Evolutionary conservation across 495 filamentous ascomycete species (phyloP).

Genomic region (Penicillium alfredii): DNA sequence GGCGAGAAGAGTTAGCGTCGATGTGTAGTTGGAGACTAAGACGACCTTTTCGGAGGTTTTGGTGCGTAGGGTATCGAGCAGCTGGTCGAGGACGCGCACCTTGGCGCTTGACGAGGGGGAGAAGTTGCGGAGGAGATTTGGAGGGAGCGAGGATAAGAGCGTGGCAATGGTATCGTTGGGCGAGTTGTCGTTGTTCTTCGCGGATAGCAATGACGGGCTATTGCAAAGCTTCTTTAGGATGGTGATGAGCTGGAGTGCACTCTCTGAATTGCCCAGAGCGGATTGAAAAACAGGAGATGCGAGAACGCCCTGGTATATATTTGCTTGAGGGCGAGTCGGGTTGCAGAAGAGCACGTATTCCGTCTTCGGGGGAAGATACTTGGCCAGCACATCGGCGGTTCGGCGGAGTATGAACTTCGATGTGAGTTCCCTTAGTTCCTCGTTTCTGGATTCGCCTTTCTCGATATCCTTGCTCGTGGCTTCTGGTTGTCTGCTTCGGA

Average conservation of each 20-base stretch:
- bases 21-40: conserved; percentile 77
- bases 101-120: conserved; percentile 61
- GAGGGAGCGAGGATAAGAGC: conserved; percentile 54
- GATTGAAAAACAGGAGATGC: conserved; percentile 62
- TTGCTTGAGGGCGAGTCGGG: conserved; percentile 61
- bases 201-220: conserved; percentile 59
- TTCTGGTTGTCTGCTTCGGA: conserved; percentile 66
- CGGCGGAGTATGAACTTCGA: conserved; percentile 69
- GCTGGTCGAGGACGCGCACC: conserved; percentile 62
- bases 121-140: conserved; percentile 49
- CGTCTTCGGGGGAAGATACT: conserved; percentile 71
- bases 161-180: conserved; percentile 37
- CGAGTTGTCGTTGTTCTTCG: conserved; percentile 32
- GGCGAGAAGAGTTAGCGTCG: conserved; percentile 65
- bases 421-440: conserved; percentile 64
- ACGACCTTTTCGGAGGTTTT: conserved; percentile 69
- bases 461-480: conserved; percentile 61
- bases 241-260: conserved; percentile 69
- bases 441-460: conserved; percentile 62
- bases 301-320: conserved; percentile 64
- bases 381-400: conserved; percentile 67
- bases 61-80: conserved; percentile 56
- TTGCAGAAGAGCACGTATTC: conserved; percentile 74
- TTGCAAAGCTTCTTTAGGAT: conserved; percentile 81
- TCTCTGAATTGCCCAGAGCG: conserved; percentile 59